Percentiles rank a stretch among this genome's conserved stretches.
These are phyloP conservation scores for Brasenia schreberi DNA, from an alignment of 164 flowering plant species.

Conservation along the genomic window DNA sequence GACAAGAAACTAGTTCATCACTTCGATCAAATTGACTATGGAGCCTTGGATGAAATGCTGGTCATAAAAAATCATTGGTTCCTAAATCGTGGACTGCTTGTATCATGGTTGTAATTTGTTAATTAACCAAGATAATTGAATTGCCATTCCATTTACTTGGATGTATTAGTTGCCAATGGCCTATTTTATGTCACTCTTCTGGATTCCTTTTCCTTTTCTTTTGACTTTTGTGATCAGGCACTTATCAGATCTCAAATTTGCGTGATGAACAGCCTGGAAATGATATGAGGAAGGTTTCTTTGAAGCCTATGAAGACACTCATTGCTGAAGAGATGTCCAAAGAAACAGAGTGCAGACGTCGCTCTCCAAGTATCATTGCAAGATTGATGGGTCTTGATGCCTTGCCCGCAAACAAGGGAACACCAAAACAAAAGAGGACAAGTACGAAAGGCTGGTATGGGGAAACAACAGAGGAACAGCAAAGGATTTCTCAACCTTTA, in stretches of 20 bases:
- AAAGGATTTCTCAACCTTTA: slow-evolving; percentile 4
- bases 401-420: slow-evolving; percentile 43
- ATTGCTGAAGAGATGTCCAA: slow-evolving; percentile 58
- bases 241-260: not conserved
- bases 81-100: no score
- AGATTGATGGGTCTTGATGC: slow-evolving; percentile 89
- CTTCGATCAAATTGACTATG: no score
- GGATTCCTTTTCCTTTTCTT: no score
- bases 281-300: not conserved
- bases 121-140: no score
- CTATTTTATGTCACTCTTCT: no score
- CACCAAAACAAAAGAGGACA: slow-evolving; percentile 19
- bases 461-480: slow-evolving; percentile 11
- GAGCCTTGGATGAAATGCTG: no score
- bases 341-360: slow-evolving; percentile 41
- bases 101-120: no score
- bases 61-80: no score
- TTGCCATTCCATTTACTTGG: no score
- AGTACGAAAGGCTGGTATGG: slow-evolving; percentile 14
- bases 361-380: slow-evolving; percentile 69
- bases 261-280: not conserved
- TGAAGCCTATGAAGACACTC: slow-evolving; percentile 49
- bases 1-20: no score
- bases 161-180: no score
- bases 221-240: not conserved